These are phyloP conservation scores for Candida insectalens DNA, from an alignment of 805 yeast species.

Conservation along the genomic window DNA sequence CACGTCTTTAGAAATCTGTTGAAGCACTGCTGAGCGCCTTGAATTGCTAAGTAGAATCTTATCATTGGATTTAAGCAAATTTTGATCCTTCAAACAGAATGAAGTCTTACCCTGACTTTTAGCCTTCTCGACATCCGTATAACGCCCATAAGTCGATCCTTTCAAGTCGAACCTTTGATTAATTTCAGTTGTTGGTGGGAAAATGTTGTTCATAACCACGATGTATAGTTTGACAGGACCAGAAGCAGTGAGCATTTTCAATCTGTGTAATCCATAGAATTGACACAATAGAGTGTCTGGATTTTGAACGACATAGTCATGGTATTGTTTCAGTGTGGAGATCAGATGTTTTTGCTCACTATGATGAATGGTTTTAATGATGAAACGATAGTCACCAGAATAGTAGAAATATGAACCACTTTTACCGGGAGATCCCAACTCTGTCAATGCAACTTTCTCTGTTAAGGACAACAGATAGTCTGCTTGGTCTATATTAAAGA, in stretches of 20 bases:
- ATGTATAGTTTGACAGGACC: slow-evolving; percentile 68
- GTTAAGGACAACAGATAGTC: slow-evolving; percentile 90
- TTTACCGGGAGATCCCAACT: slow-evolving; percentile 92
- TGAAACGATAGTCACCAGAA: slow-evolving; percentile 86
- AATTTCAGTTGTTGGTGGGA: slow-evolving; percentile 86
- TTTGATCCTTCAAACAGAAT: slow-evolving; percentile 71
- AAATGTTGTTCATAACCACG: slow-evolving; percentile 91
- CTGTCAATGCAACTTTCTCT: slow-evolving; percentile 85
- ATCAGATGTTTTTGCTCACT: slow-evolving; percentile 83
- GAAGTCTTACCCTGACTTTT: slow-evolving; percentile 22
- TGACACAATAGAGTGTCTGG: slow-evolving; percentile 91
- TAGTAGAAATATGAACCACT: slow-evolving; percentile 95
- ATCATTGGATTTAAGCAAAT: slow-evolving; percentile 67
- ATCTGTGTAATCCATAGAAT: slow-evolving; percentile 90
- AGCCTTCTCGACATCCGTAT: slow-evolving; percentile 31
- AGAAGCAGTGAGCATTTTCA: slow-evolving; percentile 67
- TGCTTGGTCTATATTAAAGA: slow-evolving; percentile 89
- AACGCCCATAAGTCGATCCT: slow-evolving; percentile 84
- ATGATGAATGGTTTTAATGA: slow-evolving; percentile 92
- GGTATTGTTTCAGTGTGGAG: slow-evolving; percentile 63
- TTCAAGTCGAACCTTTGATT: slow-evolving; percentile 84
- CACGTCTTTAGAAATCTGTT: slow-evolving; percentile 72
- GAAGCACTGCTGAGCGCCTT: slow-evolving; percentile 47
- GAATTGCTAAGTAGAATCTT: slow-evolving; percentile 67
- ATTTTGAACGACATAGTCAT: slow-evolving; percentile 67